phyloP scores from a whole-genome alignment of 768 basidiomycete species.

The Termitomyces sp. region DNA sequence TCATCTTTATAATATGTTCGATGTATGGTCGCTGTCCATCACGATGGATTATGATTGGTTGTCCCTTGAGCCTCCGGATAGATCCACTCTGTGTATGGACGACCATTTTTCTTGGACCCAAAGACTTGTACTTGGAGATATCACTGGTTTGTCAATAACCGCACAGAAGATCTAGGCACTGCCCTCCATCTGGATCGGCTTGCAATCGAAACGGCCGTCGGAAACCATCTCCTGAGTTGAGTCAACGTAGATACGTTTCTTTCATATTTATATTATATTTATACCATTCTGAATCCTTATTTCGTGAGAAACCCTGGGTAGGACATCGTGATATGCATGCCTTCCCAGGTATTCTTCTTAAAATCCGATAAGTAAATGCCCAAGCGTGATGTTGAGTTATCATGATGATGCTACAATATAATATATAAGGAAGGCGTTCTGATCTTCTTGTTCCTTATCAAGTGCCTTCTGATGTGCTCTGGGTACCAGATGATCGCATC shows the following conservation, averaged over 20 bases:
- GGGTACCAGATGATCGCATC: slow-evolving; percentile 4
- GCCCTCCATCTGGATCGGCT: too few relatives aligned
- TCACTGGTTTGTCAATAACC: neutral
- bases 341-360: slow-evolving; percentile 64
- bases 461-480: neutral
- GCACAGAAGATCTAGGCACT: neutral
- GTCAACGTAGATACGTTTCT: neutral
- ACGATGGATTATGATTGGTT: neutral
- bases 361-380: neutral
- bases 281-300: slow-evolving; percentile 43
- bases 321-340: slow-evolving; percentile 87
- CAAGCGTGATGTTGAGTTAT: neutral
- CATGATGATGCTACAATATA: slow-evolving; percentile 19
- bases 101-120: neutral
- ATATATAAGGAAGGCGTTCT: slow-evolving; percentile 27
- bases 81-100: too few relatives aligned
- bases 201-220: too few relatives aligned
- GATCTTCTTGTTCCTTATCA: neutral
- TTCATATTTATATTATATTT: neutral
- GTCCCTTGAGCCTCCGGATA: neutral
- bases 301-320: slow-evolving; percentile 4
- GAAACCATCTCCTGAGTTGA: too few relatives aligned
- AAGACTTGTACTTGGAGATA: neutral
- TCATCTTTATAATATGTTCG: too few relatives aligned
- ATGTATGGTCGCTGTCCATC: neutral